phyloP scores from a whole-genome alignment of 2,329 filamentous ascomycete species.

The Aureobasidium melanogenum region DNA sequence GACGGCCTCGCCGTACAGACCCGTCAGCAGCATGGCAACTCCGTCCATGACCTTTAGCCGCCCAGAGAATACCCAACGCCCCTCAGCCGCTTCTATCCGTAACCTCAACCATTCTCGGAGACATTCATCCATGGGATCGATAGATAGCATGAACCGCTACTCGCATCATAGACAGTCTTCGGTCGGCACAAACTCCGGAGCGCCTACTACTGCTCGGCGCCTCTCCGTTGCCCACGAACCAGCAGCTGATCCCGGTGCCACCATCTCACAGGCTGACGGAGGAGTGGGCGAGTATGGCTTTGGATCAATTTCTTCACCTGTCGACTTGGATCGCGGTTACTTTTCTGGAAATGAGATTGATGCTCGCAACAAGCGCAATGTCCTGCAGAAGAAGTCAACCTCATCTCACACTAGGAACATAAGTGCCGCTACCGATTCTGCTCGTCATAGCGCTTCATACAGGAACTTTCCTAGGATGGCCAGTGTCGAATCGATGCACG shows the following conservation, averaged over 20 bases:
- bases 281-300: conserved; percentile 20
- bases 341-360: conserved; percentile 86
- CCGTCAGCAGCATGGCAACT: background rate
- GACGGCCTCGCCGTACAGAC: background rate
- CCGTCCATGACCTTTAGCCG: conserved; percentile 20
- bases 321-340: conserved; percentile 77
- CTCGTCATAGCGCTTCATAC: conserved; percentile 51
- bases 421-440: conserved; percentile 52
- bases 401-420: conserved; percentile 55
- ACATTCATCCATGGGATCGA: conserved; percentile 76
- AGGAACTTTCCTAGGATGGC: conserved; percentile 65
- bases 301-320: conserved; percentile 25
- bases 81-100: conserved; percentile 29
- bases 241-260: background rate
- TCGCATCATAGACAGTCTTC: conserved; percentile 49
- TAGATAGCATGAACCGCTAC: conserved; percentile 30
- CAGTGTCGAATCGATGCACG: conserved; percentile 66
- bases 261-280: background rate
- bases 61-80: conserved; percentile 23
- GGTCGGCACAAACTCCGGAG: conserved; percentile 16
- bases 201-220: background rate
- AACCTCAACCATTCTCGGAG: conserved; percentile 69
- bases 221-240: conserved; percentile 3
- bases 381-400: conserved; percentile 59
- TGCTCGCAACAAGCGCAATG: conserved; percentile 57